Evolutionary conservation across 2,329 filamentous ascomycete species (phyloP).

Genomic region (Aspergillus sp.): DNA sequence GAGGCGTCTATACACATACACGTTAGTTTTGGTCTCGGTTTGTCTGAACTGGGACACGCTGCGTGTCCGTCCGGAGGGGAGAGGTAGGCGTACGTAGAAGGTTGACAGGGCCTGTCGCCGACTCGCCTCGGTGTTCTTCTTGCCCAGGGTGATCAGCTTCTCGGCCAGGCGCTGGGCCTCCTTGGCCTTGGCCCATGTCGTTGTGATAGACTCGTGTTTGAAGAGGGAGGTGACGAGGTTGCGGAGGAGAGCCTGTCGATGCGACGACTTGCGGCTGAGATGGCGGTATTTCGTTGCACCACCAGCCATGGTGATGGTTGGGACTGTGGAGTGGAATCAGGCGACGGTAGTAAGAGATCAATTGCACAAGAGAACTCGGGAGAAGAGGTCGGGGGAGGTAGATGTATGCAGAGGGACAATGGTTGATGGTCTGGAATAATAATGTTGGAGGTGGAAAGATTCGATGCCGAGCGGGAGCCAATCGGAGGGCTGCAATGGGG

Average conservation of each 20-base stretch:
- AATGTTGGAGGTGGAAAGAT: conserved; percentile 23
- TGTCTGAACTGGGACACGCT: background rate
- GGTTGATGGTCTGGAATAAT: too few species aligned
- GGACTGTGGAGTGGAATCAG: background rate
- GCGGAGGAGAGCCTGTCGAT: conserved; percentile 87
- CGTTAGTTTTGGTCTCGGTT: background rate
- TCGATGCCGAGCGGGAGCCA: conserved; percentile 30
- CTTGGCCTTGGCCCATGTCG: conserved; percentile 95
- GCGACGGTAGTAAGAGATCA: background rate
- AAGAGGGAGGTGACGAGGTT: conserved; percentile 96
- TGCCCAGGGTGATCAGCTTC: conserved; percentile 89
- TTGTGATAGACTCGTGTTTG: conserved; percentile 87
- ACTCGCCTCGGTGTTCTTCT: conserved; percentile 84
- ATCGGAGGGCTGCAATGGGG: conserved; percentile 27
- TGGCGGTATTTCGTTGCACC: conserved; percentile 85
- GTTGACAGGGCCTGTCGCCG: conserved; percentile 72
- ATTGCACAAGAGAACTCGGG: background rate
- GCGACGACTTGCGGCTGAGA: conserved; percentile 78
- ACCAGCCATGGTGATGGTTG: conserved; percentile 68
- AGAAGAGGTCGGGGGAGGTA: conserved; percentile 2
- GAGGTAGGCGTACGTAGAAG: conserved; percentile 68
- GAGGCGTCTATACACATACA: conserved; percentile 32
- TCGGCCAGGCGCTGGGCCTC: conserved; percentile 92
- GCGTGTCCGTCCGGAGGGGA: background rate
- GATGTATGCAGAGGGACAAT: background rate